These are phyloP conservation scores for Clitopilus passeckerianus DNA, from an alignment of 768 basidiomycete genomes.

Conservation along the genomic window DNA sequence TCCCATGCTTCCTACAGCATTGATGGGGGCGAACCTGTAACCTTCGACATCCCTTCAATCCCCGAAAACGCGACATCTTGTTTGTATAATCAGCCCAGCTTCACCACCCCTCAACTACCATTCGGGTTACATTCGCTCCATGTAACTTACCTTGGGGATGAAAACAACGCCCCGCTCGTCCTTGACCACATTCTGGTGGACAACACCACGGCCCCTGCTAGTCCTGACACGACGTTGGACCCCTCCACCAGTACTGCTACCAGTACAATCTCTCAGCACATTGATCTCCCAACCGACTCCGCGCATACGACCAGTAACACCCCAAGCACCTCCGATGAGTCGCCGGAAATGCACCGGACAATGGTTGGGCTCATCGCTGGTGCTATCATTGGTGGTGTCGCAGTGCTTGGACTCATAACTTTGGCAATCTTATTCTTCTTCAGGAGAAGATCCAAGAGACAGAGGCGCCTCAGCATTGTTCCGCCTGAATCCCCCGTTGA, in stretches of 20 bases:
- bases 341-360: background rate
- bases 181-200: constrained; percentile 13
- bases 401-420: background rate
- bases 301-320: background rate
- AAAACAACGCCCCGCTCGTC: constrained; percentile 15
- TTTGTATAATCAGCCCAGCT: constrained; percentile 15
- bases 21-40: constrained; percentile 13
- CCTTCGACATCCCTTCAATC: constrained; percentile 13
- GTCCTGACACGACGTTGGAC: too few relatives aligned
- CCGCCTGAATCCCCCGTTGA: background rate
- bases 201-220: constrained; percentile 2
- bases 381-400: background rate
- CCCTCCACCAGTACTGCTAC: background rate
- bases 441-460: background rate
- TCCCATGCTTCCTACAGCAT: constrained; percentile 20
- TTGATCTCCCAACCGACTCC: background rate
- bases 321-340: background rate
- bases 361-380: background rate
- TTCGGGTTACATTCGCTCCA: constrained; percentile 14
- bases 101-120: constrained; percentile 13
- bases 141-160: constrained; percentile 16
- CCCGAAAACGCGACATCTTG: constrained; percentile 3
- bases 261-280: background rate
- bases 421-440: background rate
- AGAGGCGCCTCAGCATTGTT: background rate